Evolutionary conservation across 2,329 filamentous ascomycete genomes (phyloP).

Genomic region (Ophioceras dolichostomum): DNA sequence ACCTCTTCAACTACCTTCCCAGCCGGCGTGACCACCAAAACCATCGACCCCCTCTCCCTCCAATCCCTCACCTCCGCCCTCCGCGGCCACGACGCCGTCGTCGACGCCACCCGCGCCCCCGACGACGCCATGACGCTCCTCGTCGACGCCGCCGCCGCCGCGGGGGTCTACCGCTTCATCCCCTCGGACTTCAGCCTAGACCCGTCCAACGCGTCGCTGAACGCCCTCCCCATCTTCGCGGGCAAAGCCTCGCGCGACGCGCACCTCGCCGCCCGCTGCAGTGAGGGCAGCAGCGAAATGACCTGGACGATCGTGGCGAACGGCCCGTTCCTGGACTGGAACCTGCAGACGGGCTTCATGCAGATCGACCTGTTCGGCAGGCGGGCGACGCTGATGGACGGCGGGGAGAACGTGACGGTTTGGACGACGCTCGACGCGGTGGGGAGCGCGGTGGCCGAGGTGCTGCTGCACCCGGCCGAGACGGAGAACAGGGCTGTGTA

Average conservation of each 20-base stretch:
- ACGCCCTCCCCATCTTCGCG: conserved; percentile 6
- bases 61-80: conserved; percentile 27
- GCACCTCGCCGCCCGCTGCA: conserved; percentile 4
- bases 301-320: conserved; percentile 14
- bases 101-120: conserved; percentile 12
- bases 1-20: conserved; percentile 7
- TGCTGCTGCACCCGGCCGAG: conserved; percentile 12
- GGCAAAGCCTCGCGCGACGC: not conserved
- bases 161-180: conserved; percentile 10
- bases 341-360: conserved; percentile 10
- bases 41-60: conserved; percentile 26
- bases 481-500: conserved; percentile 13
- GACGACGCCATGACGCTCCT: conserved; percentile 4
- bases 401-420: conserved; percentile 9
- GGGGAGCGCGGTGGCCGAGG: conserved; percentile 11
- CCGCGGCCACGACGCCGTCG: conserved; percentile 33
- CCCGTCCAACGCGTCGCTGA: conserved; percentile 1
- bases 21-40: conserved; percentile 22
- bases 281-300: conserved; percentile 6
- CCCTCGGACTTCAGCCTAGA: conserved; percentile 10
- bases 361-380: conserved; percentile 11
- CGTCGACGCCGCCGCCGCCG: conserved; percentile 10
- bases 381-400: conserved; percentile 10
- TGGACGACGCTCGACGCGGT: conserved; percentile 12
- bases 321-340: conserved; percentile 16